A percentile compares a stretch with the other conserved stretches of the same genome.
Evolutionary conservation across 768 basidiomycete genomes (phyloP).

Genomic region (Auriscalpium orientale): DNA sequence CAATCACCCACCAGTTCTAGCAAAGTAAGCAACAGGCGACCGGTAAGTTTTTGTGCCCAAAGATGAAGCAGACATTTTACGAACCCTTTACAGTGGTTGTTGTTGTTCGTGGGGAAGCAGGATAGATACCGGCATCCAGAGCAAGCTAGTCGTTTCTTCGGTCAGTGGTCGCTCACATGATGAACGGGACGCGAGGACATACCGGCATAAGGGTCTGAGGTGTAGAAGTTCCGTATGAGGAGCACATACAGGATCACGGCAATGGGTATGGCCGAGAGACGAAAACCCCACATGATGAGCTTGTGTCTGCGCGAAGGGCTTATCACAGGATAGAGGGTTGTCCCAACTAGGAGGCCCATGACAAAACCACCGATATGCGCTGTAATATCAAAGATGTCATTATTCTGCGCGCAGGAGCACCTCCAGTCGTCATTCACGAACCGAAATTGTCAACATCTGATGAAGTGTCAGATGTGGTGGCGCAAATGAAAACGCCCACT

Average conservation of each 20-base stretch:
- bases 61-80: conserved; percentile 9
- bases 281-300: conserved; percentile 62
- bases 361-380: conserved; percentile 85
- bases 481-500: conserved; percentile 18
- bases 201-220: conserved; percentile 78
- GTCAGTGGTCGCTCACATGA: background rate
- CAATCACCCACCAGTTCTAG: too few species aligned
- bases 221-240: conserved; percentile 85
- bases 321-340: conserved; percentile 85
- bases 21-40: too few species aligned
- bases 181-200: conserved; percentile 20
- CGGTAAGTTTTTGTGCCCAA: background rate
- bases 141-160: conserved; percentile 48
- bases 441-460: conserved; percentile 87
- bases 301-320: conserved; percentile 70
- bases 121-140: conserved; percentile 85
- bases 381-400: conserved; percentile 17
- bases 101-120: conserved; percentile 73
- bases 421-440: conserved; percentile 21
- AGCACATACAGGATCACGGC: conserved; percentile 77
- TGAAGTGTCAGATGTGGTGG: background rate
- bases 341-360: conserved; percentile 77
- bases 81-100: conserved; percentile 56
- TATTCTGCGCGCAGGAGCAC: conserved; percentile 4
- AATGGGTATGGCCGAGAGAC: conserved; percentile 67